Conservation (phyloP, 352 stramenopile species). For the Globisporangium alternatum region DNA sequence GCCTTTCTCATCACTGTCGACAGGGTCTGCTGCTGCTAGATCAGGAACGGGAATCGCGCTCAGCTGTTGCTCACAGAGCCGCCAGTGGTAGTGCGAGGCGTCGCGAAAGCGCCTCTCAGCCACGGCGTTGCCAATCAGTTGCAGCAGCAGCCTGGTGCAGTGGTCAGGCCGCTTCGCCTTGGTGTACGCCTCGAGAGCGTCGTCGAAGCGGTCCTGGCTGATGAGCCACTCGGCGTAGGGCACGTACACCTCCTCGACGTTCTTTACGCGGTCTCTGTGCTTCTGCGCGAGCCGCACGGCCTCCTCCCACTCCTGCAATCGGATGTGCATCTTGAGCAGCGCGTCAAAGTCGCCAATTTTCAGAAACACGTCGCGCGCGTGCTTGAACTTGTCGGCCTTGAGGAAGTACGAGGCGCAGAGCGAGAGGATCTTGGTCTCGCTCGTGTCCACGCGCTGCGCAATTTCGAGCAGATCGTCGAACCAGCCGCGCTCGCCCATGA, state of each 20-base stretch:
- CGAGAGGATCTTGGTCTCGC: slow-evolving; percentile 43
- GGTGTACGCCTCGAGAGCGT: slow-evolving; percentile 90
- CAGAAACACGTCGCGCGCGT: slow-evolving; percentile 77
- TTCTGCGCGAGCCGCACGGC: slow-evolving; percentile 87
- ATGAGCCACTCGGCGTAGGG: slow-evolving; percentile 93
- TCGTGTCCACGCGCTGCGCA: slow-evolving; percentile 51
- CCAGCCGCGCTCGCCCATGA: slow-evolving; percentile 87
- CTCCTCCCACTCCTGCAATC: slow-evolving; percentile 90
- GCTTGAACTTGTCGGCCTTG: slow-evolving; percentile 70
- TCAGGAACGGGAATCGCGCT: slow-evolving; percentile 27
- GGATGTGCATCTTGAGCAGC: slow-evolving; percentile 90
- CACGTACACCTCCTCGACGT: slow-evolving; percentile 89
- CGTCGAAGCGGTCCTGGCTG: slow-evolving; percentile 90
- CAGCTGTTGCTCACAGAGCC: slow-evolving; percentile 85
- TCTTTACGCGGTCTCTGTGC: slow-evolving; percentile 70
- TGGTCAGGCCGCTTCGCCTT: slow-evolving; percentile 80
- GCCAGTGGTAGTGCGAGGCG: slow-evolving; percentile 92
- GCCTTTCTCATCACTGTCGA: background rate
- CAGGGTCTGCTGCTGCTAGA: slow-evolving; percentile 20
- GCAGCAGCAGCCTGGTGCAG: slow-evolving; percentile 75
- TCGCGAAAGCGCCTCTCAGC: slow-evolving; percentile 85
- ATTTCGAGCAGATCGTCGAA: slow-evolving; percentile 85
- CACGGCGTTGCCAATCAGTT: slow-evolving; percentile 90
- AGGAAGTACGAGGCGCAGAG: slow-evolving; percentile 65
- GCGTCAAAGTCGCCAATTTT: slow-evolving; percentile 80